Base-by-base conservation (phyloP, 371 early-diverging fungal species). In the Apophysomyces variabilis region DNA sequence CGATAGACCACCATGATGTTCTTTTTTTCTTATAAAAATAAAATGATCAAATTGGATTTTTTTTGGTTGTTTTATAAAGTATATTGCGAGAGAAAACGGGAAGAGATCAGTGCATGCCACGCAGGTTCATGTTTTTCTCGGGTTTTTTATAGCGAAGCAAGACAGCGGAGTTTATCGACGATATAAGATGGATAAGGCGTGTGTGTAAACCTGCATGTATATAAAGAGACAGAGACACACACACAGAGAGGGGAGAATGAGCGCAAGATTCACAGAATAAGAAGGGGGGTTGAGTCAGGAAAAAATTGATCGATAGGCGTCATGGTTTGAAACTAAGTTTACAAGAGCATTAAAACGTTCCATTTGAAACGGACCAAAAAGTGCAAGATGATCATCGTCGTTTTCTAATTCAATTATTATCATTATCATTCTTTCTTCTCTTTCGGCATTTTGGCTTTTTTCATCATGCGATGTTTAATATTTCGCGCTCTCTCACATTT, bases 1-100 rank as follows among this genome's bases (percentile, higher is more conserved):
- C 76, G 72, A 57, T 80, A 77, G 62, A 79, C 77, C 35, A 71
- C 75, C 74, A 74, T 76, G 57, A n/a, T 66, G 61, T 7, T 61
- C 16, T 21, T 37, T 7, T 18, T 43, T 38, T 58, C 43, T 65
- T 16, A 38, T 59, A 18, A 60, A 21, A 16, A 38, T 16, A 26
- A n/a, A 21, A 50, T 6, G 8, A 45, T 26, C n/a, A n/a, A 26
- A 32, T 50, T 43, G 21, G 14, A 18, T n/a, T 44, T 38, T 58
- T 37, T 58, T 38, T 18, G 7, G 7, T 38, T 38, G 13, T 47
- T 47, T 47, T 47, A 47, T 47, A 47, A 50, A 18, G 11, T 50
- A 21, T 50, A 50, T 50, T 50, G 9, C 9, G 16, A 21, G n/a
- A 21, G 54, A 7, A n/a, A 47, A 43, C 3, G 41, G 41, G 41